Evolutionary conservation across 306 rosid genomes (phyloP).

Genomic region (Argentina anserina): DNA sequence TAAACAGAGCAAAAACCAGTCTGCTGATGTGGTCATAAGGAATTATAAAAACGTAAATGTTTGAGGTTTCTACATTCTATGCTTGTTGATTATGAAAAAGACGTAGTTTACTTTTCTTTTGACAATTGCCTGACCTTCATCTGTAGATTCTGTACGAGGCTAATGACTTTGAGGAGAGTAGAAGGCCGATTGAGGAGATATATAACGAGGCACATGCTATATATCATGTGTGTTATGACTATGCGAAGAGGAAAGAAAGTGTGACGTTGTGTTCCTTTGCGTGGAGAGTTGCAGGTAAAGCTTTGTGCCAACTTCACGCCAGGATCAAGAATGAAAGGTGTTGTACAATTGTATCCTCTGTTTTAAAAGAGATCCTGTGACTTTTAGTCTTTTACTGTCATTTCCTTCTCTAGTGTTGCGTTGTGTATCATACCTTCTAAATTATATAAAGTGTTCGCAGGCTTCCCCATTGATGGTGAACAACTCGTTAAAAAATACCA

Average conservation of each 20-base stretch:
- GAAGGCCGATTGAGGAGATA: constrained; percentile 36
- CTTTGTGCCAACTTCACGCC: background rate
- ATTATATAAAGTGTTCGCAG: background rate
- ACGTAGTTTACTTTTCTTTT: background rate
- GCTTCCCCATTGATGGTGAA: background rate
- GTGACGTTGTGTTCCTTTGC: constrained; percentile 1
- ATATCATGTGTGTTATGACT: constrained; percentile 45
- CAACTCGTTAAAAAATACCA: background rate
- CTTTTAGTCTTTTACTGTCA: no score
- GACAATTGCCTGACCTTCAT: constrained; percentile 7
- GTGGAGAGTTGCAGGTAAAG: background rate
- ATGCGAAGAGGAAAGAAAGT: constrained; percentile 21
- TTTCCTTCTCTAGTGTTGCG: no score
- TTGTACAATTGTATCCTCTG: background rate
- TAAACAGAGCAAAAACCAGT: constrained; percentile 16
- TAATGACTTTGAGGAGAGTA: constrained; percentile 36
- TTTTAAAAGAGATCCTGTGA: background rate
- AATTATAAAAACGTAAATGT: constrained; percentile 42
- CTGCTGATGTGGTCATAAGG: constrained; percentile 35
- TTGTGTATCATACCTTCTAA: no score
- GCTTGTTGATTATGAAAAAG: no score
- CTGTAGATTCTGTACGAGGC: constrained; percentile 49
- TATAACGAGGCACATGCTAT: constrained; percentile 53
- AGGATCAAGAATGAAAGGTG: background rate
- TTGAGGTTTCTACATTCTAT: background rate